These are phyloP conservation scores for Mycena crocata DNA, from an alignment of 768 basidiomycete species.

Conservation along the genomic window DNA sequence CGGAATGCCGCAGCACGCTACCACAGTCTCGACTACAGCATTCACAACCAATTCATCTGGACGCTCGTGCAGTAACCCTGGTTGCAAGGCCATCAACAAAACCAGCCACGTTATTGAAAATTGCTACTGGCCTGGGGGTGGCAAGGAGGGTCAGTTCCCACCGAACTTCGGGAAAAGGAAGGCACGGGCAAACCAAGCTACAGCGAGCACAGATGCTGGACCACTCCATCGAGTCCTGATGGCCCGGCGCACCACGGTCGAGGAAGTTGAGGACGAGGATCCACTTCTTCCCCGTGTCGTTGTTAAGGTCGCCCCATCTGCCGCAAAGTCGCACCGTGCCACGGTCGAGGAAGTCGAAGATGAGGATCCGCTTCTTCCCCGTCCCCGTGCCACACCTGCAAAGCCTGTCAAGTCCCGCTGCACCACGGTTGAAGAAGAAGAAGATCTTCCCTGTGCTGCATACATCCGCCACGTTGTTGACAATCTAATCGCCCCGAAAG, in stretches of 20 bases:
- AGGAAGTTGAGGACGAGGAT: conserved; percentile 7
- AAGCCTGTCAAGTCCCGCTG: too few relatives aligned
- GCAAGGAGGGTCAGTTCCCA: conserved; percentile 51
- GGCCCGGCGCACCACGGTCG: conserved; percentile 1
- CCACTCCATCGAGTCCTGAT: conserved; percentile 10
- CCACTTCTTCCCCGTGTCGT: neutral
- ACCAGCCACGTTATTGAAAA: conserved; percentile 39
- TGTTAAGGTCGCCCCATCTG: neutral
- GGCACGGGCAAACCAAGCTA: conserved; percentile 2
- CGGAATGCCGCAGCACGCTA: conserved; percentile 6
- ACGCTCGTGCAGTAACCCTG: conserved; percentile 32
- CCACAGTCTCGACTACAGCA: neutral
- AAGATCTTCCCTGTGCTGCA: too few relatives aligned
- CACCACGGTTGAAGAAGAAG: too few relatives aligned
- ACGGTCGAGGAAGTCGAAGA: neutral
- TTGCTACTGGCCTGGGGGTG: conserved; percentile 49
- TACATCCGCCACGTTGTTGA: neutral
- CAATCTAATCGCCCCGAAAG: neutral
- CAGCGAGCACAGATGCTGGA: neutral
- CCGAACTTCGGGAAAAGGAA: conserved; percentile 27
- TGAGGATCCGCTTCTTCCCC: neutral
- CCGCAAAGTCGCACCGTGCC: too few relatives aligned
- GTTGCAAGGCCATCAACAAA: conserved; percentile 32
- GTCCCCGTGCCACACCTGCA: too few relatives aligned
- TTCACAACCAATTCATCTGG: neutral